A percentile compares a stretch with the other conserved stretches of the same genome.
Evolutionary conservation across 345 rosid genomes (phyloP).

Genomic region (Alliaria petiolata): DNA sequence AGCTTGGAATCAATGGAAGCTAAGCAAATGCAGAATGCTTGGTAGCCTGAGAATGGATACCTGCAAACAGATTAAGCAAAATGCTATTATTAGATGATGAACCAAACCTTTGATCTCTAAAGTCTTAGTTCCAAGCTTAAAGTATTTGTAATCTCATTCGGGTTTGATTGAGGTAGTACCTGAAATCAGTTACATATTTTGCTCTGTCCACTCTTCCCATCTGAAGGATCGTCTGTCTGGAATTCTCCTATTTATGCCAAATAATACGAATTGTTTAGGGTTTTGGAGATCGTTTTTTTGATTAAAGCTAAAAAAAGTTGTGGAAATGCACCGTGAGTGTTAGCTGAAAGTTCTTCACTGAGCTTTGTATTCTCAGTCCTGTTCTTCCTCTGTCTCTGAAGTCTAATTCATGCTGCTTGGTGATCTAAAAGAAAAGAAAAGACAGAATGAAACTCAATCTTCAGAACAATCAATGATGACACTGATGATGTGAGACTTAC

Average conservation of each 20-base stretch:
- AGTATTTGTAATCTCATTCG: neutral
- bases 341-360: conserved; percentile 91
- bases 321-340: conserved; percentile 51
- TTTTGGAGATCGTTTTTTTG: neutral
- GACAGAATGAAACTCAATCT: neutral
- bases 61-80: conserved; percentile 36
- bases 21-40: conserved; percentile 82
- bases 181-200: conserved; percentile 79
- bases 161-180: conserved; percentile 36
- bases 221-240: conserved; percentile 77
- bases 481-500: conserved; percentile 31
- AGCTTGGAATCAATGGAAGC: conserved; percentile 90
- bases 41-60: conserved; percentile 81
- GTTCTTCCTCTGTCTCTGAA: conserved; percentile 80
- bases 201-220: conserved; percentile 75
- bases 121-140: neutral
- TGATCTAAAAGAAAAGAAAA: conserved; percentile 36
- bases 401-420: conserved; percentile 71
- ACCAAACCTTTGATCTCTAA: neutral
- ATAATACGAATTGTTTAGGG: neutral
- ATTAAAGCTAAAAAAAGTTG: neutral
- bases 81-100: neutral
- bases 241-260: conserved; percentile 42
- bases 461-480: neutral
- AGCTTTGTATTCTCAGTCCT: conserved; percentile 65